phyloP scores from a whole-genome alignment of 305 asterid genomes.

The Petunia hybrid region DNA sequence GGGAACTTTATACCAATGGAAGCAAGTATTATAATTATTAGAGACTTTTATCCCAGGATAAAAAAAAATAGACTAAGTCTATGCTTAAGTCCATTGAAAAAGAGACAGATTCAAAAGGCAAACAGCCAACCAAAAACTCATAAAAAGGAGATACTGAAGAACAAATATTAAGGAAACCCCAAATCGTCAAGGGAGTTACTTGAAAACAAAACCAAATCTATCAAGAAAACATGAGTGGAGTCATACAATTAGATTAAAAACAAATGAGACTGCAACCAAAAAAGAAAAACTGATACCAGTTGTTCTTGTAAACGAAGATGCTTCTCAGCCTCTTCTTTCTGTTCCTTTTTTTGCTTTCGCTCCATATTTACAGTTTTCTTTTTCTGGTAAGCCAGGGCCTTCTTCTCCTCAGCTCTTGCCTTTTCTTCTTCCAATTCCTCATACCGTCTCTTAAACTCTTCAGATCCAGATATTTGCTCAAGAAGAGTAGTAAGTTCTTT shows the following conservation, averaged over 20 bases:
- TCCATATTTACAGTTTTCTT: constrained; percentile 85
- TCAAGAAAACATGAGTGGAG: not conserved
- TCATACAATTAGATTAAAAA: not conserved
- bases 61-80: not conserved
- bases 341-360: constrained; percentile 95
- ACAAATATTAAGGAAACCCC: not conserved
- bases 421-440: constrained; percentile 90
- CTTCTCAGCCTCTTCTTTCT: constrained; percentile 98
- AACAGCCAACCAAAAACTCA: not conserved
- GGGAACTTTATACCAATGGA: not conserved
- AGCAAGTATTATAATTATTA: not conserved
- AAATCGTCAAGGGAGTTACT: not conserved
- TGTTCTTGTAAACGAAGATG: constrained; percentile 91
- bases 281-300: constrained; percentile 57
- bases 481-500: constrained; percentile 86
- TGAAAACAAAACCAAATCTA: not conserved
- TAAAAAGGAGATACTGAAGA: not conserved
- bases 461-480: constrained; percentile 98
- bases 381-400: constrained; percentile 96
- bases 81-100: not conserved
- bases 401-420: constrained; percentile 92
- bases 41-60: not conserved
- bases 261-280: not conserved
- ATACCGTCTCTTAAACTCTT: constrained; percentile 79
- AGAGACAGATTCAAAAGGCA: not conserved